Evolutionary conservation across 768 basidiomycete species (phyloP).

Genomic region (Trametes cubensis): DNA sequence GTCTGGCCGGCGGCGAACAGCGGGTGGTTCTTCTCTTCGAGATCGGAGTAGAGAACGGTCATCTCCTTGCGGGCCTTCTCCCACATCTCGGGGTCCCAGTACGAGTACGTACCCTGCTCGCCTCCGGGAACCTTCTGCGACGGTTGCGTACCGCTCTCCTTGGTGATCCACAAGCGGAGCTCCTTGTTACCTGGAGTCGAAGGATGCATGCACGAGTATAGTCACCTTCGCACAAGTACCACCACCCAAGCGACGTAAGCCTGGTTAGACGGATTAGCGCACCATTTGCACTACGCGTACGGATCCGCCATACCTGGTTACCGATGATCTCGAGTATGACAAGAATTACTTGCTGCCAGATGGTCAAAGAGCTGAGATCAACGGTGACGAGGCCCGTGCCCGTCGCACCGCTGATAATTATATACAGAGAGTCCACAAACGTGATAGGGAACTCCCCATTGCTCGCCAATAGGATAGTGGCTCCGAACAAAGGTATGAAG

Average conservation of each 20-base stretch:
- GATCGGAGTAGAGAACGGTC: slow-evolving; percentile 71
- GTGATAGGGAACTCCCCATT: slow-evolving; percentile 40
- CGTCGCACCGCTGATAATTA: slow-evolving; percentile 41
- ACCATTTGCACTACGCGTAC: too few relatives aligned
- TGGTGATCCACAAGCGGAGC: slow-evolving; percentile 81
- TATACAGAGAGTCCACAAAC: slow-evolving; percentile 44
- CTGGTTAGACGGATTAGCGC: slow-evolving; percentile 11
- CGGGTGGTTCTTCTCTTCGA: slow-evolving; percentile 72
- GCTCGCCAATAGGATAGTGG: slow-evolving; percentile 48
- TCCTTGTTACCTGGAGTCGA: slow-evolving; percentile 60
- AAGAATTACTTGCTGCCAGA: slow-evolving; percentile 35
- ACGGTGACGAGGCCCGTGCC: slow-evolving; percentile 37
- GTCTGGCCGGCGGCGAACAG: slow-evolving; percentile 53
- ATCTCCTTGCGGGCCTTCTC: slow-evolving; percentile 77
- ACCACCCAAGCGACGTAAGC: slow-evolving; percentile 44
- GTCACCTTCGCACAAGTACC: slow-evolving; percentile 41
- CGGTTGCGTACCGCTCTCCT: slow-evolving; percentile 78
- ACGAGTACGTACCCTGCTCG: slow-evolving; percentile 88
- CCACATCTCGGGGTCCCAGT: slow-evolving; percentile 86
- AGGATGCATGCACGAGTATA: not conserved
- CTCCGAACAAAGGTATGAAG: slow-evolving; percentile 42
- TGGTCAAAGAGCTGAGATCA: slow-evolving; percentile 34
- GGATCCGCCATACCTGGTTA: slow-evolving; percentile 25
- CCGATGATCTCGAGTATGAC: slow-evolving; percentile 31
- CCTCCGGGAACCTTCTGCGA: slow-evolving; percentile 78